Percentiles rank a stretch among this genome's conserved stretches.
Conservation (phyloP, 2,329 filamentous ascomycete species). For the Escovopsis sp. region DNA sequence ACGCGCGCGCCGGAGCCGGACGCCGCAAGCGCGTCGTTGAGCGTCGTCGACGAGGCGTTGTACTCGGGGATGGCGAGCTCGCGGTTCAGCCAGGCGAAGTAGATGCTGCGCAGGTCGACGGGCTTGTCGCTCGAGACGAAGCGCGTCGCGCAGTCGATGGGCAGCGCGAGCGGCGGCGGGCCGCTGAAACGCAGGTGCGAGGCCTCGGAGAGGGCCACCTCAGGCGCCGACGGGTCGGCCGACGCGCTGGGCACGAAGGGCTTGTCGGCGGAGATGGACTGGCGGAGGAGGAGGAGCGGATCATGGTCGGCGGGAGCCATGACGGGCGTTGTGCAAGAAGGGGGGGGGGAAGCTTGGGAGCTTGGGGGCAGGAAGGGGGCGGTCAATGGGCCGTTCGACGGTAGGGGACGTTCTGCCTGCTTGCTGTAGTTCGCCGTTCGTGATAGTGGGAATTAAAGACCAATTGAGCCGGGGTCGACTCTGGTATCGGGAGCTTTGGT, state of each 20-base stretch:
- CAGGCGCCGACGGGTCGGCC: slow-evolving; percentile 44
- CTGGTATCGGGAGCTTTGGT: too few species aligned
- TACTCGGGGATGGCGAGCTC: slow-evolving; percentile 84
- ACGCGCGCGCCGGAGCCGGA: slow-evolving; percentile 51
- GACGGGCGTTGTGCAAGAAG: slow-evolving; percentile 2
- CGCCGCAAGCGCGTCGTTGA: slow-evolving; percentile 59
- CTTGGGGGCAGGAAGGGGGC: too few species aligned
- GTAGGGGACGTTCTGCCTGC: too few species aligned
- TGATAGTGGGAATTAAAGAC: too few species aligned
- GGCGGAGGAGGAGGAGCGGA: slow-evolving; percentile 69
- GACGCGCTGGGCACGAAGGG: slow-evolving; percentile 62
- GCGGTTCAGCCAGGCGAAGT: slow-evolving; percentile 90
- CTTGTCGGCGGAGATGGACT: slow-evolving; percentile 58
- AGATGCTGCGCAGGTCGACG: slow-evolving; percentile 84
- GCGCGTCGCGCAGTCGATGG: slow-evolving; percentile 62
- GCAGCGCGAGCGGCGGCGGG: slow-evolving; percentile 40
- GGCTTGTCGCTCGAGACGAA: slow-evolving; percentile 66
- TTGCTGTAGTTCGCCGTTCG: too few species aligned
- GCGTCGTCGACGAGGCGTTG: slow-evolving; percentile 64
- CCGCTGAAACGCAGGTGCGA: slow-evolving; percentile 63
- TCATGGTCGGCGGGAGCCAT: slow-evolving; percentile 42
- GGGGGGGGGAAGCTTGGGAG: neutral
- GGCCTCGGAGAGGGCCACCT: slow-evolving; percentile 58
- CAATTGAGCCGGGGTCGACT: too few species aligned
- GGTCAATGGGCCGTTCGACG: too few species aligned